Conservation (phyloP, 2,329 filamentous ascomycete genomes). For the Hypoxylon sp. region DNA sequence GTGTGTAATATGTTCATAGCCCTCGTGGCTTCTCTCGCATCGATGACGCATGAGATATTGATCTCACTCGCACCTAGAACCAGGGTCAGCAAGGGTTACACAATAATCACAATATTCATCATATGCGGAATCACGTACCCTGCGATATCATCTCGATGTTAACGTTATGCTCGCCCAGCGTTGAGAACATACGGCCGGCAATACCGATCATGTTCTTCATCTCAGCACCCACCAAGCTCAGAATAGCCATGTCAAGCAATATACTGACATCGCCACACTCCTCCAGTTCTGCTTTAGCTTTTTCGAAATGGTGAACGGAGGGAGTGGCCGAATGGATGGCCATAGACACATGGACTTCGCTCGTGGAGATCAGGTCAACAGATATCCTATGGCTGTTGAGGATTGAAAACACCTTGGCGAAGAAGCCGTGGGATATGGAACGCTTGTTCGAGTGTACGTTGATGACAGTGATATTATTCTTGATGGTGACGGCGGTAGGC, state of each 20-base stretch:
- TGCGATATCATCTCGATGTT: conserved; percentile 99
- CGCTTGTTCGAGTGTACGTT: conserved; percentile 99
- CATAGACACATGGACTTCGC: conserved; percentile 97
- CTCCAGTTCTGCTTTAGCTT: conserved; percentile 78
- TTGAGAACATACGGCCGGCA: conserved; percentile 93
- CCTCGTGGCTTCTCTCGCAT: conserved; percentile 88
- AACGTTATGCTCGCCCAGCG: conserved; percentile 90
- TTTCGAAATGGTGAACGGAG: conserved; percentile 72
- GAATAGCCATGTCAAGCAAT: conserved; percentile 91
- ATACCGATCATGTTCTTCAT: conserved; percentile 99
- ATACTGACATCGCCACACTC: conserved; percentile 92
- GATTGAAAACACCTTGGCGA: conserved; percentile 92
- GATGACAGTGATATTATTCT: conserved; percentile 95
- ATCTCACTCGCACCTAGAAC: conserved; percentile 91
- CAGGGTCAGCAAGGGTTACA: conserved; percentile 15
- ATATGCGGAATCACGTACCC: conserved; percentile 67
- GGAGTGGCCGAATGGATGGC: conserved; percentile 87
- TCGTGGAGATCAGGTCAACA: conserved; percentile 96
- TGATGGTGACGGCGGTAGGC: conserved; percentile 94
- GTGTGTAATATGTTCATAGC: conserved; percentile 98
- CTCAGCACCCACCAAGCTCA: conserved; percentile 93
- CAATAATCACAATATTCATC: not conserved
- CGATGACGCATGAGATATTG: conserved; percentile 98
- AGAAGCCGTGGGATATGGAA: conserved; percentile 94
- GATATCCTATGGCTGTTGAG: conserved; percentile 88